phyloP scores from a whole-genome alignment of 495 filamentous ascomycete genomes.

The Xylona heveae region DNA sequence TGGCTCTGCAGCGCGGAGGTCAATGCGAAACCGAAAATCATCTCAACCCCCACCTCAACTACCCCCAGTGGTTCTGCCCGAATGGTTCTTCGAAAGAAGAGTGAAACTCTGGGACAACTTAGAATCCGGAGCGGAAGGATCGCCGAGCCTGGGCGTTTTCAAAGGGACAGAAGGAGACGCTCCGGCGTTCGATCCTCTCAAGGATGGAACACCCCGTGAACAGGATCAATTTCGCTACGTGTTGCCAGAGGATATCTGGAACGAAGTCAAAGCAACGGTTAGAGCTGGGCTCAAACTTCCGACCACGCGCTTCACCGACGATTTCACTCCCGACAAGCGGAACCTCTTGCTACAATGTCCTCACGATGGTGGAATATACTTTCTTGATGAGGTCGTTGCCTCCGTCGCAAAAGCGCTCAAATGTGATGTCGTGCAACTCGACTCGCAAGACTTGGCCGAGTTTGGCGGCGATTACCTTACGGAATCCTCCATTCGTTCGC shows the following conservation, averaged over 20 bases:
- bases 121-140: not conserved
- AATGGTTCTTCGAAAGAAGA: slow-evolving; percentile 19
- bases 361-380: slow-evolving; percentile 29
- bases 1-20: slow-evolving; percentile 18
- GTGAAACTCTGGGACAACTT: slow-evolving; percentile 7
- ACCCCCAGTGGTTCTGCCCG: slow-evolving; percentile 20
- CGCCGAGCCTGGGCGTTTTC: too few relatives aligned
- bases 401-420: slow-evolving; percentile 32
- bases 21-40: slow-evolving; percentile 16
- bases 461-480: slow-evolving; percentile 46
- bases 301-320: slow-evolving; percentile 16
- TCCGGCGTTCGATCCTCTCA: not conserved
- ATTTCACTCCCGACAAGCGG: slow-evolving; percentile 32
- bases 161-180: slow-evolving; percentile 1
- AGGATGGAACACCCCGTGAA: too few relatives aligned
- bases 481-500: slow-evolving; percentile 3
- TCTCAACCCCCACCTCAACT: slow-evolving; percentile 21
- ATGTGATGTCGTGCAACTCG: slow-evolving; percentile 60
- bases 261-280: slow-evolving; percentile 12
- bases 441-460: slow-evolving; percentile 61
- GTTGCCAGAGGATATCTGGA: slow-evolving; percentile 13
- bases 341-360: slow-evolving; percentile 48
- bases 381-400: slow-evolving; percentile 35
- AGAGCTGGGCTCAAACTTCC: slow-evolving; percentile 13
- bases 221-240: slow-evolving; percentile 9